Conservation (phyloP, 164 flowering plant species). For the Brasenia schreberi region DNA sequence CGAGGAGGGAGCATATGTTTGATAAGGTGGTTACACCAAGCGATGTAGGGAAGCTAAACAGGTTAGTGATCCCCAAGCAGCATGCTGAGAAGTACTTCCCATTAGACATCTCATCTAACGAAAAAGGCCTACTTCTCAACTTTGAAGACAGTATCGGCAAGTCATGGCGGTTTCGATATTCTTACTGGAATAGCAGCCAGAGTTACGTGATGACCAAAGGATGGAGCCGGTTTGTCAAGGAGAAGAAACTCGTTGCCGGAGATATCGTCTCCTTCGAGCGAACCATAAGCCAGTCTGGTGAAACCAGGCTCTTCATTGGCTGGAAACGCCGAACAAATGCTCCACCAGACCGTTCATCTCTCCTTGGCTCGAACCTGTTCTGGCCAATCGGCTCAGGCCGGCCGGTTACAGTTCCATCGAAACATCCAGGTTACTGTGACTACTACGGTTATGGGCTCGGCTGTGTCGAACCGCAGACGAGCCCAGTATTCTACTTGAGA, state of each 20-base stretch:
- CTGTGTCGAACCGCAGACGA: neutral
- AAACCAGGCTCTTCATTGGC: slow-evolving; percentile 56
- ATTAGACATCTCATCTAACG: slow-evolving; percentile 50
- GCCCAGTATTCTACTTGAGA: slow-evolving; percentile 17
- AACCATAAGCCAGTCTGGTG: slow-evolving; percentile 38
- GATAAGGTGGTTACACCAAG: slow-evolving; percentile 96
- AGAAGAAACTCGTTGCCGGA: slow-evolving; percentile 88
- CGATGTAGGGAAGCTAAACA: slow-evolving; percentile 89
- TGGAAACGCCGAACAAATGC: slow-evolving; percentile 65
- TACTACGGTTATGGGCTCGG: neutral
- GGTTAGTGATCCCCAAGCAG: slow-evolving; percentile 90
- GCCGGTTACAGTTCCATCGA: neutral
- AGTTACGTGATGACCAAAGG: slow-evolving; percentile 99
- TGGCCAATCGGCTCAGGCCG: neutral
- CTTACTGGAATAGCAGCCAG: slow-evolving; percentile 98
- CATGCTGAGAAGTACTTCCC: slow-evolving; percentile 97
- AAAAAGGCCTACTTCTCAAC: slow-evolving; percentile 61
- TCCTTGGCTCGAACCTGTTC: slow-evolving; percentile 25
- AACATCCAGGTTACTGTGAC: neutral
- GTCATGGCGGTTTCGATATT: slow-evolving; percentile 84
- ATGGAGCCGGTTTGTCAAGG: slow-evolving; percentile 95
- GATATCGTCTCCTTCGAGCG: slow-evolving; percentile 80
- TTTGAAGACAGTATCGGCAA: slow-evolving; percentile 79
- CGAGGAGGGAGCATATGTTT: slow-evolving; percentile 73
- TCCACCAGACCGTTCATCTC: slow-evolving; percentile 14